Percentiles rank a stretch among this genome's conserved stretches.
Evolutionary conservation across 495 filamentous ascomycete genomes (phyloP).

Genomic region (Daldinia grandis): DNA sequence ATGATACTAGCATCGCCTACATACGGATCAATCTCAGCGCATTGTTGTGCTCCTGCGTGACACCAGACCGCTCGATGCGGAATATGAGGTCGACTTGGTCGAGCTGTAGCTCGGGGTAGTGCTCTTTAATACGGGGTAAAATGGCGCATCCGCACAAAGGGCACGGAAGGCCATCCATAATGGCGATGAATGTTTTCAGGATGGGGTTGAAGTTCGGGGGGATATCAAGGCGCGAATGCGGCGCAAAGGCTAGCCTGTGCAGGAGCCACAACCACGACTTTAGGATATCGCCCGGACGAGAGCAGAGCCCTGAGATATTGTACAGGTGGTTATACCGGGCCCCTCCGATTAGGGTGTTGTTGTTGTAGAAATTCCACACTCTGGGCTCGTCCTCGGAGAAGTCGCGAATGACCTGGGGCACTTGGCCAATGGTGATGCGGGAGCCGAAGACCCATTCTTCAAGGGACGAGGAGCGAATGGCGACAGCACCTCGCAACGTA

Average conservation of each 20-base stretch:
- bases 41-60: neutral
- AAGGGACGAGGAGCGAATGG: neutral
- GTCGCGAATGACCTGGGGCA: neutral
- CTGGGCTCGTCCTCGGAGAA: neutral
- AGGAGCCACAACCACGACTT: neutral
- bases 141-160: neutral
- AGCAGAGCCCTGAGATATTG: neutral
- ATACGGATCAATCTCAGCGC: neutral
- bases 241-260: neutral
- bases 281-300: neutral
- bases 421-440: neutral
- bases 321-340: neutral
- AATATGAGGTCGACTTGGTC: neutral
- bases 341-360: neutral
- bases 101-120: neutral
- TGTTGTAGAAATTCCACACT: neutral
- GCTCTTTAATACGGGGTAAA: neutral
- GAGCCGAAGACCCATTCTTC: conserved; percentile 12
- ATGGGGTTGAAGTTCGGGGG: neutral
- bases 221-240: neutral
- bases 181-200: neutral
- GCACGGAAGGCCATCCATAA: neutral
- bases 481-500: neutral
- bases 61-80: neutral
- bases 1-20: neutral